Conservation (phyloP, 768 basidiomycete species). For the Cyclocybe aegerita region DNA sequence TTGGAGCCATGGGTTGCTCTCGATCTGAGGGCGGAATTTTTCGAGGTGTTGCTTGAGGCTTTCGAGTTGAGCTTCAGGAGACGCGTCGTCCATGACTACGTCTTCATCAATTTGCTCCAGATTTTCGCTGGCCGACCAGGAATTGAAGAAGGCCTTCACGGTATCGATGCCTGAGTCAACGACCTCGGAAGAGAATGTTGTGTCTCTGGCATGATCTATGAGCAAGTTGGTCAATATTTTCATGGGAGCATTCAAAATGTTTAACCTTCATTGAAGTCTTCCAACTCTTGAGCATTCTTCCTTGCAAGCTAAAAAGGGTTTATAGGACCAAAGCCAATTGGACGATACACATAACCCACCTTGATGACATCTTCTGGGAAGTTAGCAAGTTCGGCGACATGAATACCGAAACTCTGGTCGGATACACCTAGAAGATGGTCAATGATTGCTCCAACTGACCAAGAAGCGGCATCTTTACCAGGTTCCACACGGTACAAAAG, state of each 20-base stretch:
- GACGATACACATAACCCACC: conserved; percentile 18
- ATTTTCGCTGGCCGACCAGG: conserved; percentile 48
- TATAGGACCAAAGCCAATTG: not conserved
- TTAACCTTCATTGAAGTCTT: conserved; percentile 23
- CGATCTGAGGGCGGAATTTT: conserved; percentile 65
- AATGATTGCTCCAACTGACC: not conserved
- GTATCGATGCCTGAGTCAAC: conserved; percentile 79
- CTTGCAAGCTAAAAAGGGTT: conserved; percentile 58
- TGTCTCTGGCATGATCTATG: conserved; percentile 20
- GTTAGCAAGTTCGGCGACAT: conserved; percentile 96
- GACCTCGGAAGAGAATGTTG: conserved; percentile 51
- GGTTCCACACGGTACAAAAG: conserved; percentile 93
- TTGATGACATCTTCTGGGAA: conserved; percentile 95
- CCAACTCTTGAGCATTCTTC: conserved; percentile 25
- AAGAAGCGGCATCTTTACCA: conserved; percentile 46
- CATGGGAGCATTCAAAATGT: not conserved
- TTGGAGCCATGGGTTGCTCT: conserved; percentile 78
- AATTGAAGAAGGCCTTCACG: conserved; percentile 73
- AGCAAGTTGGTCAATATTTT: conserved; percentile 69
- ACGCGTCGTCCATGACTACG: conserved; percentile 36
- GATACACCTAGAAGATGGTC: conserved; percentile 47
- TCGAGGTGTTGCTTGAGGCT: conserved; percentile 63
- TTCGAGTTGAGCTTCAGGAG: conserved; percentile 44
- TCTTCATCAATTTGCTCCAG: conserved; percentile 54
- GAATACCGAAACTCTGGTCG: conserved; percentile 98